phyloP scores from a whole-genome alignment of 192 early-diverging fungal species.

The Podila epigama region DNA sequence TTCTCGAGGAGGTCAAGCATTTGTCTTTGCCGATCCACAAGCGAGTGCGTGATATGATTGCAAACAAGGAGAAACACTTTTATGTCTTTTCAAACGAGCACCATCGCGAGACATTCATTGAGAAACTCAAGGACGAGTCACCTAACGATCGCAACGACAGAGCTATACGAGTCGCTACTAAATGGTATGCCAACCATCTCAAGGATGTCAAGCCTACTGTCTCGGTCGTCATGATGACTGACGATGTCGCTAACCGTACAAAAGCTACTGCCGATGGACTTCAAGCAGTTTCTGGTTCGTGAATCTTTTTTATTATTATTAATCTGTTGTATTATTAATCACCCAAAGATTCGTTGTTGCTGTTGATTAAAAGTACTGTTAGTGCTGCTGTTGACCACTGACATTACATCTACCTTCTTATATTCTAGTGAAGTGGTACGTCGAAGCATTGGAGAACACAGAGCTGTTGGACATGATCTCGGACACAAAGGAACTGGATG shows the following conservation, averaged over 20 bases:
- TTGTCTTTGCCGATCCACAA: constrained; percentile 82
- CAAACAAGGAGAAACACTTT: constrained; percentile 78
- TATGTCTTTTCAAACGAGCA: constrained; percentile 98
- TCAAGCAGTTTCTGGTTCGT: constrained; percentile 67
- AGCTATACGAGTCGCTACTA: constrained; percentile 85
- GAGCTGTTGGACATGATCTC: constrained; percentile 94
- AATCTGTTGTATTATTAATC: too few relatives aligned
- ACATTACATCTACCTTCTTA: too few relatives aligned
- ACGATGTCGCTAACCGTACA: constrained; percentile 88
- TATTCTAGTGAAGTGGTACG: constrained; percentile 77
- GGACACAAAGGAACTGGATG: constrained; percentile 67
- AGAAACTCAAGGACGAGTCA: constrained; percentile 79
- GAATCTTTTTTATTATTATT: too few relatives aligned
- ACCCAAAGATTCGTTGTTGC: too few relatives aligned
- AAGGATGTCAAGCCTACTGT: constrained; percentile 45
- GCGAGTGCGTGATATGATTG: constrained; percentile 76
- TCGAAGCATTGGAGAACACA: constrained; percentile 69
- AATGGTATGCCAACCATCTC: constrained; percentile 88
- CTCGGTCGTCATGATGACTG: constrained; percentile 79
- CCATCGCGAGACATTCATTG: constrained; percentile 88
- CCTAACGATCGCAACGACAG: constrained; percentile 97
- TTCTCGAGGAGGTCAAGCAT: constrained; percentile 90
- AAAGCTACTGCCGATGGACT: constrained; percentile 73
- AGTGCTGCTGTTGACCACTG: background rate
- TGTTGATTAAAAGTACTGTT: background rate